Evolutionary conservation across 2,329 filamentous ascomycete genomes (phyloP).

Genomic region (Pyrenophora tritici-repentis): DNA sequence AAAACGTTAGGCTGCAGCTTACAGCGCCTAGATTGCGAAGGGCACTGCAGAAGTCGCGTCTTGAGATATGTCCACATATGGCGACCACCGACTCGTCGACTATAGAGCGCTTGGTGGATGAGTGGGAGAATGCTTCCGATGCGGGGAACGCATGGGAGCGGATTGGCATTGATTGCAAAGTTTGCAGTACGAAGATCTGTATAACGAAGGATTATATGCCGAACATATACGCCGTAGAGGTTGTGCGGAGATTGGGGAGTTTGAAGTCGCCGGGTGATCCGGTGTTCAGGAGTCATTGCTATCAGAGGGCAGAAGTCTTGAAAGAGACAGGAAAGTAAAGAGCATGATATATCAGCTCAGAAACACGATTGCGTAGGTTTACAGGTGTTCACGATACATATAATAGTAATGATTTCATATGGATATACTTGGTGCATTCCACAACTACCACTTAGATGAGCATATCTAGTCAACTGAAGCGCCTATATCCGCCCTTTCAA

Average conservation of each 20-base stretch:
- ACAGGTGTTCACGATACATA: too few relatives aligned
- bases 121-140: not conserved
- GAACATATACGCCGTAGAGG: not conserved
- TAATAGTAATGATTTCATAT: too few relatives aligned
- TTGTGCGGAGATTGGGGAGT: not conserved
- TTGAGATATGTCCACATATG: conserved; percentile 1
- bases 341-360: too few relatives aligned
- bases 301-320: too few relatives aligned
- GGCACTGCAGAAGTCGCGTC: not conserved
- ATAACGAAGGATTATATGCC: not conserved
- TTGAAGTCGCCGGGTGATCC: not conserved
- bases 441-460: too few relatives aligned
- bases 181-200: not conserved
- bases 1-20: not conserved
- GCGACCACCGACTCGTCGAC: not conserved
- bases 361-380: too few relatives aligned
- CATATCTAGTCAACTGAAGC: too few relatives aligned
- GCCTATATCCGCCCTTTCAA: too few relatives aligned
- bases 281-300: not conserved
- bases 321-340: too few relatives aligned
- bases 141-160: not conserved
- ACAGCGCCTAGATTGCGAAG: not conserved
- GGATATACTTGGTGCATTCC: too few relatives aligned
- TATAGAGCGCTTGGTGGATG: not conserved
- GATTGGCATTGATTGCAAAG: not conserved